Evolutionary conservation across 257 asterid species (phyloP).

Genomic region (Solanum tarapatanum): DNA sequence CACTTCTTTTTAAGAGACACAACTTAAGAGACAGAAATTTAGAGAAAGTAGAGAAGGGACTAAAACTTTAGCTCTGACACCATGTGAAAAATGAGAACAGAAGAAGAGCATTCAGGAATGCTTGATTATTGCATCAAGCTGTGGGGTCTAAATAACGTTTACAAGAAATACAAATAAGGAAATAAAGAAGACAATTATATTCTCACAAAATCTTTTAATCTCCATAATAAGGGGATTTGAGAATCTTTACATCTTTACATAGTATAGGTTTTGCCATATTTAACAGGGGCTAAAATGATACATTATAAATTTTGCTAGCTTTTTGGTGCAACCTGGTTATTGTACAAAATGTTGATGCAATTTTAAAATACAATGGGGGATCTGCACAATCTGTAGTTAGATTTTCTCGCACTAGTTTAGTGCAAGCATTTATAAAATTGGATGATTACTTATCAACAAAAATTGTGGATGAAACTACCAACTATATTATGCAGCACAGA

Average conservation of each 20-base stretch:
- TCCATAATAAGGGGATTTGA: background rate
- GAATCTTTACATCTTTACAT: background rate
- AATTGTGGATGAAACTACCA: background rate
- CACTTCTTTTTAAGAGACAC: no score
- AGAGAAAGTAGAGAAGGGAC: background rate
- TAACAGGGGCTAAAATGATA: background rate
- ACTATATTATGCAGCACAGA: background rate
- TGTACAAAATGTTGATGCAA: background rate
- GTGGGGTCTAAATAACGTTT: background rate
- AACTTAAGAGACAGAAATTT: background rate
- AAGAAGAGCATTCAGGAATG: background rate
- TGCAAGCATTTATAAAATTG: background rate
- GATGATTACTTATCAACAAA: background rate
- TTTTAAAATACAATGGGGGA: background rate
- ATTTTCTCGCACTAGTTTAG: background rate
- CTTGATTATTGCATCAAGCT: background rate
- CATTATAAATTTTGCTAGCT: background rate
- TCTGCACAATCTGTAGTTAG: background rate
- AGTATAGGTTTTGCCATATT: background rate
- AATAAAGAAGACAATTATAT: background rate
- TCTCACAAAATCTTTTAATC: background rate
- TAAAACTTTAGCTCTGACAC: no score
- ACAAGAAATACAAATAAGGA: background rate
- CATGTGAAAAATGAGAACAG: background rate
- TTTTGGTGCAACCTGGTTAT: background rate